A percentile compares a stretch with the other conserved stretches of the same genome.
phyloP scores from a whole-genome alignment of 2,329 filamentous ascomycete species.

The Fusarium sp. region DNA sequence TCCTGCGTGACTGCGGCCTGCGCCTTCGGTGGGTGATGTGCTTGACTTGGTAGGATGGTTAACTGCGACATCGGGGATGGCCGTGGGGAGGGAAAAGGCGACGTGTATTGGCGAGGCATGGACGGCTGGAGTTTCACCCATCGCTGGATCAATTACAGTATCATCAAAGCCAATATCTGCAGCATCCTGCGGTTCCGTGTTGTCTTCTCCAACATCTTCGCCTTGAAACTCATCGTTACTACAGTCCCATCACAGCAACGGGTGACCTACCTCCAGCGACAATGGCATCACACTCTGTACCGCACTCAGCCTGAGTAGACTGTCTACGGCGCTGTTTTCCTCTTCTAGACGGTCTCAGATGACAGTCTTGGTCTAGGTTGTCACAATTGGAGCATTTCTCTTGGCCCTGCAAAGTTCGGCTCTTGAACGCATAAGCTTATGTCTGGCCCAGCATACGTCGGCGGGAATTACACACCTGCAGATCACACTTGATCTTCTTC shows the following conservation, averaged over 20 bases:
- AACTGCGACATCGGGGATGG: not conserved
- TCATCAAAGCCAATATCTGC: constrained; percentile 1
- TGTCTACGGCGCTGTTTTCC: constrained; percentile 38
- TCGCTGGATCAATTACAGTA: not conserved
- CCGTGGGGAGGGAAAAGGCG: not conserved
- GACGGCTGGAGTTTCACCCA: constrained; percentile 11
- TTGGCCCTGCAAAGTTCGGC: constrained; percentile 42
- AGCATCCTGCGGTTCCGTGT: not conserved
- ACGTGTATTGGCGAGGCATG: constrained; percentile 3
- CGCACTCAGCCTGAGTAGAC: constrained; percentile 2
- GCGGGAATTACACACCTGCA: constrained; percentile 40
- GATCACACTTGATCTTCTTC: constrained; percentile 55
- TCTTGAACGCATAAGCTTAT: constrained; percentile 16
- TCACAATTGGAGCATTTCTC: constrained; percentile 50
- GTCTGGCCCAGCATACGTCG: not conserved
- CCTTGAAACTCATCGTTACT: constrained; percentile 2
- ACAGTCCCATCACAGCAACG: not conserved
- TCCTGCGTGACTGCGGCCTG: constrained; percentile 46
- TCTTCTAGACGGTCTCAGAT: constrained; percentile 49
- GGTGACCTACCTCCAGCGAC: not conserved
- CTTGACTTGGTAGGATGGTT: constrained; percentile 28
- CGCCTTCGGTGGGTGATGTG: constrained; percentile 38
- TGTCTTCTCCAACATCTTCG: not conserved
- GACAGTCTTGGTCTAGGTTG: constrained; percentile 46
- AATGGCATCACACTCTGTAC: not conserved